Percentiles rank a stretch among this genome's conserved stretches.
Conservation (phyloP, 306 rosid species). For the Oxytropis ochrocephala region DNA sequence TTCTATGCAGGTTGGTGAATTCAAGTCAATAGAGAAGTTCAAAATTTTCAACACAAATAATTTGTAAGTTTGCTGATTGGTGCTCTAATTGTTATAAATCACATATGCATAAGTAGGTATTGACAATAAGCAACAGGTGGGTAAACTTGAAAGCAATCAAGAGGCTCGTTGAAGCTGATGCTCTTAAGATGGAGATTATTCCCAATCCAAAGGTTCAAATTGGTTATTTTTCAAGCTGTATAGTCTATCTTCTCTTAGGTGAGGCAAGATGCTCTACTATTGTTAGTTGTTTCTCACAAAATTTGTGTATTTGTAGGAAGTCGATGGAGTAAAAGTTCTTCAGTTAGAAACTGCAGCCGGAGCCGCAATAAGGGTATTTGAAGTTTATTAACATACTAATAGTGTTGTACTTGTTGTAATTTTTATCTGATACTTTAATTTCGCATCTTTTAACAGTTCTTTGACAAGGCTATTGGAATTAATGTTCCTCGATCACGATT, state of each 20-base stretch:
- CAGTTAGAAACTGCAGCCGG: conserved; percentile 99
- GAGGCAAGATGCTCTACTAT: neutral
- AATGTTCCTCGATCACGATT: conserved; percentile 95
- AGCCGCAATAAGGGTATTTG: conserved; percentile 89
- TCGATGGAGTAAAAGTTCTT: conserved; percentile 89
- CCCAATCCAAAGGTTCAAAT: conserved; percentile 88
- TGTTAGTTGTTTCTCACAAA: conserved; percentile 20
- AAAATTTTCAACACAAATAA: conserved; percentile 97
- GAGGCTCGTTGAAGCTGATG: conserved; percentile 85
- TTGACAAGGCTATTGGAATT: conserved; percentile 77
- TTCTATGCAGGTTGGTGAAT: conserved; percentile 66
- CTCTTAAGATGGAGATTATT: conserved; percentile 95
- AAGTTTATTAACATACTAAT: neutral
- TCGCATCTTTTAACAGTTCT: conserved; percentile 54
- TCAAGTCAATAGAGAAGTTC: conserved; percentile 98
- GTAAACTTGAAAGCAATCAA: conserved; percentile 84
- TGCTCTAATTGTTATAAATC: neutral
- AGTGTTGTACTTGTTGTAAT: neutral
- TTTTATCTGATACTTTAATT: neutral
- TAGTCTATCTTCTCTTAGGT: neutral
- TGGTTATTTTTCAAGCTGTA: neutral
- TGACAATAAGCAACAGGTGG: conserved; percentile 60
- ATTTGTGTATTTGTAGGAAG: conserved; percentile 55
- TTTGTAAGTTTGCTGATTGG: conserved; percentile 51
- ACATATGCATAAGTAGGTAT: conserved; percentile 5